Conservation (phyloP, 805 yeast species). For the Pichia paraexigua region DNA sequence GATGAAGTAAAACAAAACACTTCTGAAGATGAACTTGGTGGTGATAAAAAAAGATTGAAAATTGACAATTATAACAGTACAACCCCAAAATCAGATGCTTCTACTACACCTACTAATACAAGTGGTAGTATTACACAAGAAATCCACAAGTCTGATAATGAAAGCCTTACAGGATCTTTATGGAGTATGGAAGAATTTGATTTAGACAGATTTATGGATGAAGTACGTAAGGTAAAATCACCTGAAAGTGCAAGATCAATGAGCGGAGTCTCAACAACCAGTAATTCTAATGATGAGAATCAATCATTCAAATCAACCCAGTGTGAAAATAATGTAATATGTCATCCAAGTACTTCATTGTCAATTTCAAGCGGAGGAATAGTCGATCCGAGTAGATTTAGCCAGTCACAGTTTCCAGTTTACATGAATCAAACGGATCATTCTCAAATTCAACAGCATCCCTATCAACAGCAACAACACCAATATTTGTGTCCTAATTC, state of each 20-base stretch:
- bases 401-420: neutral
- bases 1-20: constrained; percentile 7
- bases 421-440: neutral
- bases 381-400: neutral
- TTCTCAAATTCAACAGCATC: neutral
- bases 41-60: constrained; percentile 1
- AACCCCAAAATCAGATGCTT: neutral
- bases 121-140: neutral
- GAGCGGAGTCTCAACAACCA: neutral
- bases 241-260: constrained; percentile 21
- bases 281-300: neutral
- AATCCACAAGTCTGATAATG: neutral
- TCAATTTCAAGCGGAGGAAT: neutral
- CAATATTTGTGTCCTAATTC: neutral
- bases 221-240: constrained; percentile 31
- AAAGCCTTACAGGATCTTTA: neutral
- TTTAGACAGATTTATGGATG: constrained; percentile 41
- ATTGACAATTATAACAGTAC: neutral
- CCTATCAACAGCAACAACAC: neutral
- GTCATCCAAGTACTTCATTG: neutral
- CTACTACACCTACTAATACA: neutral
- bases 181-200: constrained; percentile 32
- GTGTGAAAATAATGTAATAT: neutral
- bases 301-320: neutral
- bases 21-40: neutral